These are phyloP conservation scores for Starmera pachycereana DNA, from an alignment of 805 yeast species.

Conservation along the genomic window DNA sequence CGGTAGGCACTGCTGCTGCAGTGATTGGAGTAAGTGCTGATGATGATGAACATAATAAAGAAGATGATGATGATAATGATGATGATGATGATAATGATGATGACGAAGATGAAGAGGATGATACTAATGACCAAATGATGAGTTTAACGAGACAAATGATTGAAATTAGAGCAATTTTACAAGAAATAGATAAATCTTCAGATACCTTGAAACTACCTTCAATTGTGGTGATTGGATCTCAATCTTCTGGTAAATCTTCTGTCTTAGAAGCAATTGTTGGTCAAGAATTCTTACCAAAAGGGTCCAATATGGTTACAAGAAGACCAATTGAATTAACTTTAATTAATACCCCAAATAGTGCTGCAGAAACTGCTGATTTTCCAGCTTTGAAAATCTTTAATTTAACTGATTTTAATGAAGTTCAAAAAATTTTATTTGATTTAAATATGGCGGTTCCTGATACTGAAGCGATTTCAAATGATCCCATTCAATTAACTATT, in stretches of 20 bases:
- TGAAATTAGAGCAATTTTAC: conserved; percentile 75
- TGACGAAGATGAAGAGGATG: conserved; percentile 42
- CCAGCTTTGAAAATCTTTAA: conserved; percentile 80
- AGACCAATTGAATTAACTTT: conserved; percentile 94
- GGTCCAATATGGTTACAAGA: conserved; percentile 96
- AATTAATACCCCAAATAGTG: conserved; percentile 72
- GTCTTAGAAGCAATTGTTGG: conserved; percentile 95
- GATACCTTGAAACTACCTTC: conserved; percentile 82
- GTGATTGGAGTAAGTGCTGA: conserved; percentile 32
- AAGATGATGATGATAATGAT: conserved; percentile 25
- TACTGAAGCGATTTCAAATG: conserved; percentile 77
- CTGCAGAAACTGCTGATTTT: conserved; percentile 85
- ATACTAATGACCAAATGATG: conserved; percentile 72
- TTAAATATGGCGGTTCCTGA: conserved; percentile 88
- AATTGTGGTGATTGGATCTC: conserved; percentile 95
- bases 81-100: conserved; percentile 35
- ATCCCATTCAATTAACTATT: conserved; percentile 87
- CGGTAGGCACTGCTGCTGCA: conserved; percentile 51
- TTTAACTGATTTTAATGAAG: conserved; percentile 79
- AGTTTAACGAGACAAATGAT: conserved; percentile 93
- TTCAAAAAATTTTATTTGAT: conserved; percentile 79
- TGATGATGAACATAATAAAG: conserved; percentile 34
- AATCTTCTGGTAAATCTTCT: conserved; percentile 94
- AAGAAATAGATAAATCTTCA: conserved; percentile 60
- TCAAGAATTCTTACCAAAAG: conserved; percentile 95